Evolutionary conservation across 768 basidiomycete genomes (phyloP).

Genomic region (Boletus vinaceobasis): DNA sequence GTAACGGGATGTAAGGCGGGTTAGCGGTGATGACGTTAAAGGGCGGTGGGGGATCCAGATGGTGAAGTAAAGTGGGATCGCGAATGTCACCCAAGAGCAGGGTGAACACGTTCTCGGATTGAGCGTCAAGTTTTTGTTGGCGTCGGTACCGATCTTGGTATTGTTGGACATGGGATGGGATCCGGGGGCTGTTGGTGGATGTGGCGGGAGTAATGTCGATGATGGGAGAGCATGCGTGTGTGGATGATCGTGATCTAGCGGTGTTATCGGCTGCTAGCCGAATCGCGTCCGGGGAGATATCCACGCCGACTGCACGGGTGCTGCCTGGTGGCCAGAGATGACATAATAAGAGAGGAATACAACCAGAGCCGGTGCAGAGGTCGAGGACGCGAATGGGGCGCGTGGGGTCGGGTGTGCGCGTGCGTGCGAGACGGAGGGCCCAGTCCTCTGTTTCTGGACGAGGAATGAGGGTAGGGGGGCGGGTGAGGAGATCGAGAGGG

Average conservation of each 20-base stretch:
- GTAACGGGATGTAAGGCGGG: conserved; percentile 78
- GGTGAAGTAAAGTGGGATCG: conserved; percentile 18
- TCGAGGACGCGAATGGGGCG: conserved; percentile 59
- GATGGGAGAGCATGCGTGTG: conserved; percentile 8
- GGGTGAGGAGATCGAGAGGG: conserved; percentile 65
- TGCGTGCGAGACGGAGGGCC: conserved; percentile 57
- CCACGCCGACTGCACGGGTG: conserved; percentile 59
- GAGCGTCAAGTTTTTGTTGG: neutral
- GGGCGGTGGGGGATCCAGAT: conserved; percentile 40
- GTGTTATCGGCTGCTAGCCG: conserved; percentile 47
- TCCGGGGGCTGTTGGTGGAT: neutral
- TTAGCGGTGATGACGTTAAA: conserved; percentile 83
- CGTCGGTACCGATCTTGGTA: neutral
- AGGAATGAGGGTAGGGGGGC: conserved; percentile 86
- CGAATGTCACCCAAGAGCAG: conserved; percentile 47
- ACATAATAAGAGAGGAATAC: conserved; percentile 84
- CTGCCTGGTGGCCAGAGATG: conserved; percentile 57
- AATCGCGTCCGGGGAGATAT: conserved; percentile 62
- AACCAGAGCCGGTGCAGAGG: conserved; percentile 90
- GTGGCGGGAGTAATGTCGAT: neutral
- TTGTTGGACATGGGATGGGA: neutral
- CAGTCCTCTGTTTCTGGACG: conserved; percentile 93
- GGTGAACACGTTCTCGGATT: conserved; percentile 28
- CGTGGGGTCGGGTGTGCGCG: conserved; percentile 30
- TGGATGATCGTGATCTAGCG: conserved; percentile 4